A percentile compares a stretch with the other conserved stretches of the same genome.
These are phyloP conservation scores for Sphagnurus paluster DNA, from an alignment of 1,284 basidiomycete species.

Conservation along the genomic window DNA sequence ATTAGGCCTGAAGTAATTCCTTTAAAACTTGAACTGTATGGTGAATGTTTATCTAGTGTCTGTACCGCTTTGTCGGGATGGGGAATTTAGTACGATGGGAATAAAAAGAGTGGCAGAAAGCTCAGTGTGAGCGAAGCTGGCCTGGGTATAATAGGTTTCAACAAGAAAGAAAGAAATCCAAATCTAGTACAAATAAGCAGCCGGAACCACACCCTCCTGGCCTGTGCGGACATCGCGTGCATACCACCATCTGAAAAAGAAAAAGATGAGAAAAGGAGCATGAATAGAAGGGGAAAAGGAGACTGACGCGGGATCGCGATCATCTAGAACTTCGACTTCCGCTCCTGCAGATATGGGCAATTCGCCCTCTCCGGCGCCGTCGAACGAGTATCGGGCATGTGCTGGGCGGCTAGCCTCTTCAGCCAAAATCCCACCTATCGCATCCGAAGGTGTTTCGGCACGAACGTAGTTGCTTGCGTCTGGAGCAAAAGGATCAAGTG, in stretches of 20 bases:
- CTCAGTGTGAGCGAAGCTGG: no score
- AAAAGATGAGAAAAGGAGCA: conserved; percentile 9
- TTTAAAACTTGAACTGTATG: no score
- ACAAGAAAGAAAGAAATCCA: conserved; percentile 16
- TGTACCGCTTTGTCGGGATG: no score
- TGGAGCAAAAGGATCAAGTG: conserved; percentile 63
- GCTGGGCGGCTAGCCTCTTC: conserved; percentile 73
- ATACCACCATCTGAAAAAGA: conserved; percentile 81
- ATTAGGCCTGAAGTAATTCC: no score
- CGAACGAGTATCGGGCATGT: conserved; percentile 79
- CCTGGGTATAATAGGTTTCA: conserved; percentile 22
- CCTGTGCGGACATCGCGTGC: conserved; percentile 78
- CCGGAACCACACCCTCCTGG: conserved; percentile 84
- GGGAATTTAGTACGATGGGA: background rate
- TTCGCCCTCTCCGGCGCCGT: conserved; percentile 76
- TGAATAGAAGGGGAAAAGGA: conserved; percentile 1
- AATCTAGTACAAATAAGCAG: conserved; percentile 79
- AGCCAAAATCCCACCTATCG: conserved; percentile 60
- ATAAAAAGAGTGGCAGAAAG: conserved; percentile 13
- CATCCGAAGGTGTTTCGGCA: conserved; percentile 77
- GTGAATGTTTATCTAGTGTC: no score
- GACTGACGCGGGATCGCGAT: conserved; percentile 76
- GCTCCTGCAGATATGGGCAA: conserved; percentile 67
- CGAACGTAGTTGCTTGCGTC: conserved; percentile 75
- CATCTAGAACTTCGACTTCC: conserved; percentile 76